Evolutionary conservation across 2,329 filamentous ascomycete species (phyloP).

Genomic region (Paraphoma sp.): DNA sequence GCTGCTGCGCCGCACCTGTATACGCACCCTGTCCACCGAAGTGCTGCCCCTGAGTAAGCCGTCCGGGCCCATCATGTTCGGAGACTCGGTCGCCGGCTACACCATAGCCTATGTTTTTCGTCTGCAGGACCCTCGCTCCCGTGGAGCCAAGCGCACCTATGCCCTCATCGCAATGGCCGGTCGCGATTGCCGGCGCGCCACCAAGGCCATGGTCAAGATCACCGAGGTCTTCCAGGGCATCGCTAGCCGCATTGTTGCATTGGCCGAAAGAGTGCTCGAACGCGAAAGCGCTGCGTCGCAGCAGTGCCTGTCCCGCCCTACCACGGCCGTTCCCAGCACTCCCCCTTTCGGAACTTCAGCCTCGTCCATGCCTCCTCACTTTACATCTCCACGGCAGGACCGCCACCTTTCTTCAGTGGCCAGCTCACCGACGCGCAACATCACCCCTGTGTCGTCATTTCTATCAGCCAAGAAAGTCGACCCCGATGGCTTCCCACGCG

Average conservation of each 20-base stretch:
- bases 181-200: conserved; percentile 61
- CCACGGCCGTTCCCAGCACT: conserved; percentile 36
- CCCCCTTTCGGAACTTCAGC: conserved; percentile 41
- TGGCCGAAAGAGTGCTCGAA: conserved; percentile 49
- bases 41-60: conserved; percentile 62
- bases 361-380: conserved; percentile 34
- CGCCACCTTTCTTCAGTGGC: conserved; percentile 35
- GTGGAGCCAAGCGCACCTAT: conserved; percentile 63
- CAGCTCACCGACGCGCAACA: conserved; percentile 50
- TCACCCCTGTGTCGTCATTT: conserved; percentile 65
- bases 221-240: conserved; percentile 59
- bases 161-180: conserved; percentile 64
- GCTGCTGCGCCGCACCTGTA: conserved; percentile 62
- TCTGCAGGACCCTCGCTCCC: conserved; percentile 63
- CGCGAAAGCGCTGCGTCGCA: conserved; percentile 39
- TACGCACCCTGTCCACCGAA: conserved; percentile 65
- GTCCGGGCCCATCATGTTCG: conserved; percentile 65
- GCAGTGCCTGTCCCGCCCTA: conserved; percentile 26
- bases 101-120: conserved; percentile 67
- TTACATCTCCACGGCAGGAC: conserved; percentile 37
- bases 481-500: conserved; percentile 61
- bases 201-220: conserved; percentile 48
- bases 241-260: conserved; percentile 58
- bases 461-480: conserved; percentile 63
- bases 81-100: conserved; percentile 62